These are phyloP conservation scores for Yamadazyma atmosphaerica DNA, from an alignment of 1,139 yeast species.

Conservation along the genomic window DNA sequence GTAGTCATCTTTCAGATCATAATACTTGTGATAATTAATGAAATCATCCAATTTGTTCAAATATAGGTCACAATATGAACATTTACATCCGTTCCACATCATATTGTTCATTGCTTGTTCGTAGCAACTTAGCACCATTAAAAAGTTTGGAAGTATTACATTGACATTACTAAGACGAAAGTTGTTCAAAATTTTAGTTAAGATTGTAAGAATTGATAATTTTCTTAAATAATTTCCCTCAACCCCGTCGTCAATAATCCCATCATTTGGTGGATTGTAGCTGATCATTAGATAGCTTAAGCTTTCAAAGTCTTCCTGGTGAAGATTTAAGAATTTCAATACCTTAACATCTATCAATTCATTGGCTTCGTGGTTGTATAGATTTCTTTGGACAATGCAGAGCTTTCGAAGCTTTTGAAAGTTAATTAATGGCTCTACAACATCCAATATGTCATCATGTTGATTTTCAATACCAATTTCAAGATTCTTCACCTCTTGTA, in stretches of 20 bases:
- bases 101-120: constrained; percentile 68
- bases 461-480: constrained; percentile 6
- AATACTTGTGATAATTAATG: constrained; percentile 63
- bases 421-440: constrained; percentile 5
- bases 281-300: constrained; percentile 11
- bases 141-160: constrained; percentile 55
- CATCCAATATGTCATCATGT: constrained; percentile 3
- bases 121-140: constrained; percentile 62
- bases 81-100: constrained; percentile 76
- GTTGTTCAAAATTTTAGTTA: constrained; percentile 34
- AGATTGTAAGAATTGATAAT: constrained; percentile 45
- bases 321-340: constrained; percentile 9
- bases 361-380: constrained; percentile 10
- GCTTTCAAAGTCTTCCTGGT: constrained; percentile 3
- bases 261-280: constrained; percentile 19
- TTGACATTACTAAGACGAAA: constrained; percentile 31
- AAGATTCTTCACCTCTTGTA: constrained; percentile 6
- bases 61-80: constrained; percentile 51
- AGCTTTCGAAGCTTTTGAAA: constrained; percentile 10
- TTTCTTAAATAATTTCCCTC: constrained; percentile 72
- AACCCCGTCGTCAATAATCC: constrained; percentile 50
- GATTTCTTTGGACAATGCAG: constrained; percentile 7
- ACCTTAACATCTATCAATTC: constrained; percentile 14
- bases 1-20: constrained; percentile 39
- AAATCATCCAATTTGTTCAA: constrained; percentile 56